Evolutionary conservation across 1,284 basidiomycete genomes (phyloP).

Genomic region (Violaceomyces palustris): DNA sequence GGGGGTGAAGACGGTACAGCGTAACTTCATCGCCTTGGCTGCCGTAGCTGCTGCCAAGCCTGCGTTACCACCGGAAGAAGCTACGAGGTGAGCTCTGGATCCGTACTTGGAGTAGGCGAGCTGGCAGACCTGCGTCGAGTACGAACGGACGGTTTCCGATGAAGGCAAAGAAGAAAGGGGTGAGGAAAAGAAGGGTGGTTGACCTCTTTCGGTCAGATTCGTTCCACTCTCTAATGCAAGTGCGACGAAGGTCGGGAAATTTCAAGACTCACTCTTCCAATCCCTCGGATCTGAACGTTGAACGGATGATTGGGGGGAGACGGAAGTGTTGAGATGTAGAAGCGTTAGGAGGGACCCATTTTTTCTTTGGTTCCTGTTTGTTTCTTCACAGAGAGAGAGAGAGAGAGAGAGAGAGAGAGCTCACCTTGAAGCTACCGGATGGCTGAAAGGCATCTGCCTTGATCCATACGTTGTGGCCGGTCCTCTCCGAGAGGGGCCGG

Average conservation of each 20-base stretch:
- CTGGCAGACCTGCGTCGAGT: constrained; percentile 11
- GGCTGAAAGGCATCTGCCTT: constrained; percentile 51
- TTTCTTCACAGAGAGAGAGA: too few relatives aligned
- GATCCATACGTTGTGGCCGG: constrained; percentile 38
- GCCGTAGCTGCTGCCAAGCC: constrained; percentile 45
- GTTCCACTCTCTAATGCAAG: constrained; percentile 14
- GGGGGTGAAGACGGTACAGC: constrained; percentile 46
- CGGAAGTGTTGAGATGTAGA: too few relatives aligned
- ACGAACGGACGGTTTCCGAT: too few relatives aligned
- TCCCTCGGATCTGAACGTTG: constrained; percentile 41
- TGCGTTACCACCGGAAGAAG: constrained; percentile 50
- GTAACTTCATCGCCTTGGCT: constrained; percentile 24
- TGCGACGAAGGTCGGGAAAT: constrained; percentile 10
- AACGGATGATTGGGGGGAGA: too few relatives aligned
- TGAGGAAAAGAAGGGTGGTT: too few relatives aligned
- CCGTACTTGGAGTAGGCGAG: constrained; percentile 2
- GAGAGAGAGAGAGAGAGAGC: too few relatives aligned
- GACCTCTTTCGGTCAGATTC: too few relatives aligned
- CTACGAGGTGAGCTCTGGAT: constrained; percentile 30
- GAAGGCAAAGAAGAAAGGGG: too few relatives aligned
- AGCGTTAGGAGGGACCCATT: too few relatives aligned
- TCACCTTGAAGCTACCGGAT: constrained; percentile 48
- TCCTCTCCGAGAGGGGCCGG: constrained; percentile 1
- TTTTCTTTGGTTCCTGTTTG: too few relatives aligned
- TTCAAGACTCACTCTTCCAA: too few relatives aligned